Evolutionary conservation across 2,329 filamentous ascomycete species (phyloP).

Genomic region (Neocatenulostroma microsporum): DNA sequence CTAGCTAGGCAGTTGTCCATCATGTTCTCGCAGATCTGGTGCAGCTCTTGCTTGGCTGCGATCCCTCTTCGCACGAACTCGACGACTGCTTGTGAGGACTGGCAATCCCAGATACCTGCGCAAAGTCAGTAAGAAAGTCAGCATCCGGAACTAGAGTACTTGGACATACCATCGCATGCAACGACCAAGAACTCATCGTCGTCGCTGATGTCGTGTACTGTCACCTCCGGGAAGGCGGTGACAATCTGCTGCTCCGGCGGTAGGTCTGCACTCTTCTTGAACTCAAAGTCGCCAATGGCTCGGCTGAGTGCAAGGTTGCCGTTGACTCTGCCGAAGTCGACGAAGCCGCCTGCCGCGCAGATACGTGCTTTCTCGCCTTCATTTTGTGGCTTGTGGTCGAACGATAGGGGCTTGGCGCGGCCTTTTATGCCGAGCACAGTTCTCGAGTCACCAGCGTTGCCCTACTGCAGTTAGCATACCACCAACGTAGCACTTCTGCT

Average conservation of each 20-base stretch:
- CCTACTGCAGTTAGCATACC: slow-evolving; percentile 52
- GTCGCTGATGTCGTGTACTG: slow-evolving; percentile 77
- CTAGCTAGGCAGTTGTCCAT: slow-evolving; percentile 99
- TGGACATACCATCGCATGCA: slow-evolving; percentile 73
- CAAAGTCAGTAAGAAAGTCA: slow-evolving; percentile 12
- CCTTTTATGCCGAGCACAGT: slow-evolving; percentile 94
- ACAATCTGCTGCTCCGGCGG: slow-evolving; percentile 98
- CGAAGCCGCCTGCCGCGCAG: slow-evolving; percentile 89
- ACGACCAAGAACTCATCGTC: slow-evolving; percentile 95
- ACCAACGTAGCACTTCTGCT: neutral
- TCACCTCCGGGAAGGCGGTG: slow-evolving; percentile 91
- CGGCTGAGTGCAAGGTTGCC: slow-evolving; percentile 94
- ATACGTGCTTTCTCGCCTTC: slow-evolving; percentile 97
- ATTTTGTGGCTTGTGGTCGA: slow-evolving; percentile 98
- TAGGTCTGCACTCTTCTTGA: slow-evolving; percentile 97
- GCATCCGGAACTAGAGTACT: neutral
- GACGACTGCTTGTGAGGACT: slow-evolving; percentile 93
- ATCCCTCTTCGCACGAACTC: slow-evolving; percentile 97
- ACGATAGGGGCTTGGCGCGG: slow-evolving; percentile 93
- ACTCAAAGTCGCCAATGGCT: slow-evolving; percentile 98
- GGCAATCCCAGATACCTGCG: slow-evolving; percentile 97
- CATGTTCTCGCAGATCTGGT: slow-evolving; percentile 98
- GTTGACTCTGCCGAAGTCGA: slow-evolving; percentile 97
- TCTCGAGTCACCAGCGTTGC: slow-evolving; percentile 93
- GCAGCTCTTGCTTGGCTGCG: slow-evolving; percentile 87